phyloP scores from a whole-genome alignment of 331 rosid genomes.

The Pyracantha coccinea region DNA sequence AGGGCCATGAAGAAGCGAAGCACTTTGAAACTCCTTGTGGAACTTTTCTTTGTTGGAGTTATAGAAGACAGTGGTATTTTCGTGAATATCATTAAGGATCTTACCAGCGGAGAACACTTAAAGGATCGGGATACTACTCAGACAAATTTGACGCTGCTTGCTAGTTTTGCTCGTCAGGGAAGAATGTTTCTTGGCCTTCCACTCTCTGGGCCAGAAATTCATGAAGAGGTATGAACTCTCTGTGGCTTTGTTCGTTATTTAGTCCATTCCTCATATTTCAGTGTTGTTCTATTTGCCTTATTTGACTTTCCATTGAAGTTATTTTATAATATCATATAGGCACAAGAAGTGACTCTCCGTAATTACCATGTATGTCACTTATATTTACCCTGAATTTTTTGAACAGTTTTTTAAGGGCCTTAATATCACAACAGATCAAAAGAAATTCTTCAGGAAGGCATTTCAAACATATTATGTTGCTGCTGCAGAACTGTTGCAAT shows the following conservation, averaged over 20 bases:
- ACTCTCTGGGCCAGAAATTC: conserved; percentile 67
- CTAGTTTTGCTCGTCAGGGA: conserved; percentile 98
- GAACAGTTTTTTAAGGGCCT: conserved; percentile 87
- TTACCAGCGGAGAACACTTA: conserved; percentile 71
- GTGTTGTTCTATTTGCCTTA: background rate
- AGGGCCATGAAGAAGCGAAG: conserved; percentile 99
- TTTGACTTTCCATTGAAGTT: background rate
- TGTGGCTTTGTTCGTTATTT: background rate
- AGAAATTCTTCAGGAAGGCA: conserved; percentile 73
- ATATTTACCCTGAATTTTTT: conserved; percentile 27
- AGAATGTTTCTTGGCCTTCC: conserved; percentile 82
- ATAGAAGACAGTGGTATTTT: conserved; percentile 77
- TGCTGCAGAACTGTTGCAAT: conserved; percentile 80
- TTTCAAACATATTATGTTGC: conserved; percentile 79
- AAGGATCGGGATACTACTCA: conserved; percentile 91
- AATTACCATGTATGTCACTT: background rate
- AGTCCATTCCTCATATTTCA: background rate
- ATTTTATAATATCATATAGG: background rate
- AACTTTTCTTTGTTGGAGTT: conserved; percentile 92
- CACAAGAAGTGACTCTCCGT: background rate
- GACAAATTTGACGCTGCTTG: conserved; percentile 95
- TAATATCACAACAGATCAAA: conserved; percentile 81
- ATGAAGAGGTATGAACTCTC: conserved; percentile 62
- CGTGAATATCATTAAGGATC: conserved; percentile 80
- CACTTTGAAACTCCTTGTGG: conserved; percentile 78